Percentiles rank a stretch among this genome's conserved stretches.
Evolutionary conservation across 306 rosid genomes (phyloP).

Genomic region (Cucumis sativus): Cucumber_9930_V3 NC_026657.2:6951501-6952000

Average conservation of each 20-base stretch:
- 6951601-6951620: constrained; percentile 19
- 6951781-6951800: constrained; percentile 31
- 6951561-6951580: constrained; percentile 18
- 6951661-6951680: constrained; percentile 70
- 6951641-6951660: constrained; percentile 63
- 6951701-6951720: constrained; percentile 70
- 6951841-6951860: constrained; percentile 80
- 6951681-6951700: constrained; percentile 56
- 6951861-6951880: constrained; percentile 67
- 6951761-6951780: constrained; percentile 27
- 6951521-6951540: constrained; percentile 18
- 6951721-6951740: constrained; percentile 55
- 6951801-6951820: constrained; percentile 86
- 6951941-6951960: constrained; percentile 60
- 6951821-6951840: constrained; percentile 65
- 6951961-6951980: constrained; percentile 56
- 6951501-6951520: constrained; percentile 19
- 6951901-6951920: constrained; percentile 56
- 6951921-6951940: constrained; percentile 76
- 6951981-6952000: constrained; percentile 87
- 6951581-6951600: constrained; percentile 21
- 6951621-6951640: constrained; percentile 20
- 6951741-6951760: constrained; percentile 23
- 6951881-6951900: constrained; percentile 57
- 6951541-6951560: constrained; percentile 13